Evolutionary conservation across 2,329 filamentous ascomycete genomes (phyloP).

Genomic region (Hypoxylon sp.): DNA sequence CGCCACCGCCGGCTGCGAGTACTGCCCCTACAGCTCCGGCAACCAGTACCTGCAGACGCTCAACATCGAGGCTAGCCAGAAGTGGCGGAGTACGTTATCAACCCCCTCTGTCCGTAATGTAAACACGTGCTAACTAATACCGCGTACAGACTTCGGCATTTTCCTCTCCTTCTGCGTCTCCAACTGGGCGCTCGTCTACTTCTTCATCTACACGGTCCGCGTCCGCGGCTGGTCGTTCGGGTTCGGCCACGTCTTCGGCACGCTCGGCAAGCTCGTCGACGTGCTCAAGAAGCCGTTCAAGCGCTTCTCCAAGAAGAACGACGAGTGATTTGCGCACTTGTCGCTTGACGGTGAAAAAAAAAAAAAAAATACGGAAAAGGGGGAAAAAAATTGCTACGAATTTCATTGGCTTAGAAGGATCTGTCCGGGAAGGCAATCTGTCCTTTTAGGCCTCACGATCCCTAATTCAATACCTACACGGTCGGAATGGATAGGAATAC

Average conservation of each 20-base stretch:
- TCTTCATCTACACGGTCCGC: constrained; percentile 78
- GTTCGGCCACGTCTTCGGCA: constrained; percentile 62
- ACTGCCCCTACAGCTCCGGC: constrained; percentile 67
- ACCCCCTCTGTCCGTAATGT: background rate
- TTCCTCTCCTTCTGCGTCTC: constrained; percentile 74
- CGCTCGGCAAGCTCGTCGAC: constrained; percentile 39
- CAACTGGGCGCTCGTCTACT: constrained; percentile 77
- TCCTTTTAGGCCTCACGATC: background rate
- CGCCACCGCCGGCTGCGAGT: constrained; percentile 68
- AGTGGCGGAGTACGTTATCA: constrained; percentile 65
- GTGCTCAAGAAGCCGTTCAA: constrained; percentile 46
- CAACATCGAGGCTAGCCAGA: constrained; percentile 61
- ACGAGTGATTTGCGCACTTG: background rate
- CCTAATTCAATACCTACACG: background rate
- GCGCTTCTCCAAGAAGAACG: constrained; percentile 18
- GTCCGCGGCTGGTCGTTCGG: constrained; percentile 76
- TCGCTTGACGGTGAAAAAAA: too few species aligned
- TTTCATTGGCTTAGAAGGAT: background rate
- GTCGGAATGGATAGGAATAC: background rate
- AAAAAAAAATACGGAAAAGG: too few species aligned
- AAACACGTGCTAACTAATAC: constrained; percentile 6
- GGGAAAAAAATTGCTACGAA: background rate
- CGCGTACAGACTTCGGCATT: constrained; percentile 66
- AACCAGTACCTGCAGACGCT: constrained; percentile 70
- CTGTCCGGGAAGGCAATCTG: background rate